Base-by-base conservation (phyloP, 108 stramenopile genomes). In the Fistulifera pelliculosa region DNA sequence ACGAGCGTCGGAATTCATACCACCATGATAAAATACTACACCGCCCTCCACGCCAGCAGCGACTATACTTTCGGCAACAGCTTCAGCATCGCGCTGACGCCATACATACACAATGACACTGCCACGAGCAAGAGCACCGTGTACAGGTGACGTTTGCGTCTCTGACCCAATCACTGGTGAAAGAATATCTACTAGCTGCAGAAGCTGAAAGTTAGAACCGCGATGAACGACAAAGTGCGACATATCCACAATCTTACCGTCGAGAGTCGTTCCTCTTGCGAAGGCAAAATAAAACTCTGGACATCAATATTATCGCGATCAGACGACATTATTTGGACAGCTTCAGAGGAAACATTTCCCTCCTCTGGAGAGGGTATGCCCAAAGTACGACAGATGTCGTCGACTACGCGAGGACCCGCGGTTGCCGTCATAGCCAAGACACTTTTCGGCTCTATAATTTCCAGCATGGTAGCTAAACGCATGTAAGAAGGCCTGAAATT, bases 401-500 rank as follows among this genome's bases (percentile, higher is more conserved):
- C 41, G n/a, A 89, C 62, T 21, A 97, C 92, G 35, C 71, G 63
- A 12, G 81, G 79, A 0, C 89, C 88, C 23, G 93, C 96, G 26
- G 96, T 94, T 15, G 96, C 96, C 17, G 96, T 97, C 12, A 97
- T 74, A 14, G 96, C 93, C 26, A 97, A 48, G 2, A 96, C 60
- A 38, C 82, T 82, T 58, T 77, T 68, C 0, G 93, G 88, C 38
- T 82, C 52, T 55, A 94, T 74, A 1, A 76, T 27, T 10, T 75
- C 56, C 11, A 95, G 51, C 21, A 90, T 50, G 2, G 71, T 73
- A 55, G 75, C 60, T 13, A 96, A 65, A 41, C 91, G 73, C 43
- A 94, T 65, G 50, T 88, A 96, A 15, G 83, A 87, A 24, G 96
- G 96, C 12, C 98, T 74, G 65, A 99, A 99, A 75, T 99, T 96